Evolutionary conservation across 2,329 filamentous ascomycete genomes (phyloP), one percentile per base, ranked within the genome.

Genomic region (Biscogniauxia marginata): DNA sequence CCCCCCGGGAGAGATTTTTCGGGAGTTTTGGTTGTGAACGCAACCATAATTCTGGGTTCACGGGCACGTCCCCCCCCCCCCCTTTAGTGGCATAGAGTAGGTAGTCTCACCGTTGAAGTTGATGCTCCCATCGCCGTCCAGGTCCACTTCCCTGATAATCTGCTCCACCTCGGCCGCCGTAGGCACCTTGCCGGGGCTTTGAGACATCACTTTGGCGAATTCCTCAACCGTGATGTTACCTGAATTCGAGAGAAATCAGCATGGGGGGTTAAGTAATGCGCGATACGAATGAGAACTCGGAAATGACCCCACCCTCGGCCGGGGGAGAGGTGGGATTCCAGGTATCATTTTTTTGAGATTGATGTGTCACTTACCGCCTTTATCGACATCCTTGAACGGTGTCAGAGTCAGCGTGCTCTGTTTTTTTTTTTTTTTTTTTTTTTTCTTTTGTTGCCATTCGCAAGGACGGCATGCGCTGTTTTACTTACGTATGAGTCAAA

Each of bases 71-170:
- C n/a, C 46, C 48, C n/a, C 46, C 22, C 22, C 34, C 4, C 39
- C 5, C 7, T 3, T 19, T 11, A 34, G 20, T 16, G 7, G 20
- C 16, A 6, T 45, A 5, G 18, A 9, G n/a, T 21, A 20, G 13
- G 25, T 23, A 4, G 34, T 1, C 59, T 46, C 65, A 73, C 72
- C 73, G 52, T 74, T 72, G 55, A 75, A 74, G 60, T 73, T 73
- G 55, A 74, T 74, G 2, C 68, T 71, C 55, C 72, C 72, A 52
- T 75, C 72, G 3, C 72, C 72, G 53, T 75, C 71, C 2, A 74
- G 65, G 55, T 75, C 73, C 6, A 75, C 73, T 48, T 74, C 72
- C 43, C 67, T 68, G 52, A 75, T 67, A 46, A 74, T 74, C 59
- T 72, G 67, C 50, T 68, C 63, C n/a, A 75, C 68, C 55, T 74